Evolutionary conservation across 106 monocot species (phyloP).

Genomic region (Hemerocallis citrina): DNA sequence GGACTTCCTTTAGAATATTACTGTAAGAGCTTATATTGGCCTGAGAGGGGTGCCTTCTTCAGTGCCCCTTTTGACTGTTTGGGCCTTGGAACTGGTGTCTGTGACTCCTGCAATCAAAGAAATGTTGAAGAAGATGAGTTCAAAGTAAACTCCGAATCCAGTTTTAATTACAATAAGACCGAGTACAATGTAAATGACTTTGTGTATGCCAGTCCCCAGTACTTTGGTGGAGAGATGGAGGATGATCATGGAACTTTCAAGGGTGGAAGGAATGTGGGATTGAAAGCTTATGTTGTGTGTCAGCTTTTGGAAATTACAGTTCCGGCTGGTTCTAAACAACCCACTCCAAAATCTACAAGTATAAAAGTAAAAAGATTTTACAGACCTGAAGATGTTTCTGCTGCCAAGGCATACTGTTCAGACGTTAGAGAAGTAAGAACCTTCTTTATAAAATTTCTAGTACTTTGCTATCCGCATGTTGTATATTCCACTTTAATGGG

Average conservation of each 20-base stretch:
- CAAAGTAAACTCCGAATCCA: constrained; percentile 26
- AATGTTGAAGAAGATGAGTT: constrained; percentile 34
- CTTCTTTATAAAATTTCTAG: constrained; percentile 1
- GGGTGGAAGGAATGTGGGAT: constrained; percentile 78
- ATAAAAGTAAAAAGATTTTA: constrained; percentile 86
- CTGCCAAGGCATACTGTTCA: constrained; percentile 68
- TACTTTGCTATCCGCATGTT: too few species aligned
- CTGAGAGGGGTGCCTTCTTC: constrained; percentile 80
- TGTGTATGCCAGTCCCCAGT: constrained; percentile 62
- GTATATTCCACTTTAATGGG: constrained; percentile 2
- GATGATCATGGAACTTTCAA: constrained; percentile 69
- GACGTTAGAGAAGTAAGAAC: constrained; percentile 86
- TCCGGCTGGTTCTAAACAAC: constrained; percentile 27
- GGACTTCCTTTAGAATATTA: constrained; percentile 65
- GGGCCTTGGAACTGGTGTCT: constrained; percentile 77
- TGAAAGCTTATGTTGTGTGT: constrained; percentile 73
- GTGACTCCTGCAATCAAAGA: constrained; percentile 61
- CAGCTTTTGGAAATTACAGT: constrained; percentile 50
- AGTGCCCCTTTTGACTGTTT: constrained; percentile 43
- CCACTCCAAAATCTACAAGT: constrained; percentile 26
- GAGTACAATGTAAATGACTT: constrained; percentile 69
- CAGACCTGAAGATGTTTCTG: constrained; percentile 86
- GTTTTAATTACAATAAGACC: constrained; percentile 50
- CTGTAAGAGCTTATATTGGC: constrained; percentile 89
- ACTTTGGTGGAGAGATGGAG: constrained; percentile 38